phyloP scores from a whole-genome alignment of 495 filamentous ascomycete species.

The Podospora appendiculata region DNA sequence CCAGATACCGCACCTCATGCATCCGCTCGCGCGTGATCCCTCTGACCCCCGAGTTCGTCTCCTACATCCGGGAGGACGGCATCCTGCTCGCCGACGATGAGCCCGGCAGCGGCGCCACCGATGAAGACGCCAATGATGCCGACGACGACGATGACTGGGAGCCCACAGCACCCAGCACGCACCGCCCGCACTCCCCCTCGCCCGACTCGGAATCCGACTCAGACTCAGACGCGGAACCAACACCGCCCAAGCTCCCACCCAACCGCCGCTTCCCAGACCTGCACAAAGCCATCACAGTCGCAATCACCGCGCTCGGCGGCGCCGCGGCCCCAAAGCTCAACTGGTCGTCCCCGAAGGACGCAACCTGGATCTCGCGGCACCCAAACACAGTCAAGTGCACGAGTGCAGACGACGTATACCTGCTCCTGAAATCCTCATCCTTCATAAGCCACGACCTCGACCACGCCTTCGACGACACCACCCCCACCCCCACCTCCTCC shows the following conservation, averaged over 20 bases:
- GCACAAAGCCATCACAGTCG: conserved; percentile 65
- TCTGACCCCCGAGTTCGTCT: conserved; percentile 63
- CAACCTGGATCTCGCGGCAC: conserved; percentile 80
- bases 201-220: conserved; percentile 27
- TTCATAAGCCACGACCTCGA: conserved; percentile 93
- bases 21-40: conserved; percentile 82
- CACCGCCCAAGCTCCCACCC: conserved; percentile 25
- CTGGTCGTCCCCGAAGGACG: conserved; percentile 96
- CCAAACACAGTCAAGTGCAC: conserved; percentile 88
- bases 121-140: conserved; percentile 25
- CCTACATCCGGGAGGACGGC: conserved; percentile 86
- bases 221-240: conserved; percentile 28
- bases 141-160: conserved; percentile 44
- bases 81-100: conserved; percentile 70
- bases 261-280: conserved; percentile 53
- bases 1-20: conserved; percentile 64
- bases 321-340: conserved; percentile 86
- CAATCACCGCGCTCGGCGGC: conserved; percentile 73
- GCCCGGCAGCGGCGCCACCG: conserved; percentile 30
- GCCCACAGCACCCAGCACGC: conserved; percentile 21
- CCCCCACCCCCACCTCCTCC: conserved; percentile 11
- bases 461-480: conserved; percentile 81
- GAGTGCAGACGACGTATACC: conserved; percentile 81
- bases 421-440: conserved; percentile 84
- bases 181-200: conserved; percentile 17